Evolutionary conservation across 129 eudicot genomes (phyloP), one percentile per base, ranked within the genome.

Genomic region (Flaveria trinervia): DNA sequence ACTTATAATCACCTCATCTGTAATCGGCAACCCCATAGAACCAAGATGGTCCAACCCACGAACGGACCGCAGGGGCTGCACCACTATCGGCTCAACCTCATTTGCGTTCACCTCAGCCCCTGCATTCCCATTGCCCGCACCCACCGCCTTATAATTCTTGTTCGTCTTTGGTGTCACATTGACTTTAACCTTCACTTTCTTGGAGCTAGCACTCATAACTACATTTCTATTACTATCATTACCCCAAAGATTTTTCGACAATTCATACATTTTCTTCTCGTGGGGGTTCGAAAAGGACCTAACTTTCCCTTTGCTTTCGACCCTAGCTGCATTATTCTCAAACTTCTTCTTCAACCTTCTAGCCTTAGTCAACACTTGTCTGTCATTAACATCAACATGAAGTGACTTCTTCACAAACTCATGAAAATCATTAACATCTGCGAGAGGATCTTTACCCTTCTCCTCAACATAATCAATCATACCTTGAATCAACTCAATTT

Each of bases 171-270:
- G 60, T 4, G 71, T 74, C 57, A 68, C 85, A 14, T 65, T 82
- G 36, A 78, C 73, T 68, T 80, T 72, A 30, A 68, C 83, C 36
- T 52, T 80, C 13, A 73, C 49, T 61, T 78, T 78, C 70, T 65
- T 59, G 12, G 25, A 46, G 20, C 22, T 73, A 26, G 41, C 81
- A 62, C 75, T 44, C 22, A 36, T 61, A 33, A 54, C 80, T 3
- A 49, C 75, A 22, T 43, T 77, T 1, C 50, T 65, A 20, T 36
- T 74, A 9, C 54, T 16, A 41, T 65, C 79, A n/a, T 30, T 65
- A 2, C 85, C 96, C 97, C 97, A 92, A 1, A 92, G 51, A 71
- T 75, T 78, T 39, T 85, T 83, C 1, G 96, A 92, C 70, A 92
- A 70, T 0, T 85, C 89, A 14, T 83, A 89, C 50, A 74, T 78